These are phyloP conservation scores for Pinus tabuliformis DNA, from an alignment of 75 land plant genomes.

Conservation along the genomic window DNA sequence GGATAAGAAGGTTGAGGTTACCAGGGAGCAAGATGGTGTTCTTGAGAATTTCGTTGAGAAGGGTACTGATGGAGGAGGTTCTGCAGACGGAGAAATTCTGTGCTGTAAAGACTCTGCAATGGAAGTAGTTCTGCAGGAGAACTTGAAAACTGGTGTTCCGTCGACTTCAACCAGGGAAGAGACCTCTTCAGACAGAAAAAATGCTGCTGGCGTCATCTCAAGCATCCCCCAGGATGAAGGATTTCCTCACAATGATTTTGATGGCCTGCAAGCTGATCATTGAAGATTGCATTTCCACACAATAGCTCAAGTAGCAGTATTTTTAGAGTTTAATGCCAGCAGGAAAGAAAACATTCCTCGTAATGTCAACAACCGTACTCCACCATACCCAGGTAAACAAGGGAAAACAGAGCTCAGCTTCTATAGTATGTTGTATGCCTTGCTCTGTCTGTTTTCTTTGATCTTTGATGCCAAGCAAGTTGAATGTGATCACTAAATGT, in stretches of 20 bases:
- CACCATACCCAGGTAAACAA: not conserved
- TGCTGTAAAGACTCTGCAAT: not conserved
- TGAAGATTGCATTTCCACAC: too few relatives aligned
- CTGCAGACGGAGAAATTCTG: not conserved
- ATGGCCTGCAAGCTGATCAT: not conserved
- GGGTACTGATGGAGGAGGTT: not conserved
- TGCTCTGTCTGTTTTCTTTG: not conserved
- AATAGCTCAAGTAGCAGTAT: too few relatives aligned
- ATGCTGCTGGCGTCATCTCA: not conserved
- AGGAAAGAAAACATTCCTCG: not conserved
- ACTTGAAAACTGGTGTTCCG: not conserved
- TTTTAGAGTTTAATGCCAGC: too few relatives aligned
- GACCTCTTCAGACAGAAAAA: not conserved
- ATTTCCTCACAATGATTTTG: not conserved
- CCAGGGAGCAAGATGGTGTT: too few relatives aligned
- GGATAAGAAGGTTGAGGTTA: too few relatives aligned
- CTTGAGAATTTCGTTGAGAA: too few relatives aligned
- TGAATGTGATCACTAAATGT: not conserved
- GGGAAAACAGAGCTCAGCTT: slow-evolving; percentile 1
- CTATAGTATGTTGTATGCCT: not conserved
- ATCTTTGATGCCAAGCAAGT: not conserved
- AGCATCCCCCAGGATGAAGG: not conserved
- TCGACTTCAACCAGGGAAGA: not conserved
- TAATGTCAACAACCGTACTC: not conserved
- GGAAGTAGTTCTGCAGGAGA: not conserved